Percentiles rank a stretch among this genome's conserved stretches.
Evolutionary conservation across 345 rosid species (phyloP).

Genomic region (Aquilaria sinensis): DNA sequence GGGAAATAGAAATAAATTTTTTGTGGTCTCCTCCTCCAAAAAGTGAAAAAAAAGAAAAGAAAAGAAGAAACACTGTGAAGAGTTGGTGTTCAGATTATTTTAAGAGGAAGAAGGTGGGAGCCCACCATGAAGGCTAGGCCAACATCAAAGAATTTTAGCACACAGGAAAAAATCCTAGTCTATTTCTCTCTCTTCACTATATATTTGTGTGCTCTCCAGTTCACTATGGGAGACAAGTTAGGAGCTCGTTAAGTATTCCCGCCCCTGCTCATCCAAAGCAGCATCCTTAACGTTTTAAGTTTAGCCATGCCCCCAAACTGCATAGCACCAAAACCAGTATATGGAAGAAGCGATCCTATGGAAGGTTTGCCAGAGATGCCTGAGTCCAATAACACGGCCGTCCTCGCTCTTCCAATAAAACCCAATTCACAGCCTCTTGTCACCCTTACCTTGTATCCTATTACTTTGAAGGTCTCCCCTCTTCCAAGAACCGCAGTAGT

Average conservation of each 20-base stretch:
- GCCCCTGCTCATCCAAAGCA: slow-evolving; percentile 3
- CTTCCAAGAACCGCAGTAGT: background rate
- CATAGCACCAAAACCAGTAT: slow-evolving; percentile 51
- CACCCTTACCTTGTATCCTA: slow-evolving; percentile 45
- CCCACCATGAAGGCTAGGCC: slow-evolving; percentile 30
- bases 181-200: slow-evolving; percentile 25
- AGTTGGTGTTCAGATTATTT: slow-evolving; percentile 29
- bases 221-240: slow-evolving; percentile 43
- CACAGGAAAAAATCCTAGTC: slow-evolving; percentile 21
- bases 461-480: slow-evolving; percentile 70
- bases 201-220: slow-evolving; percentile 41
- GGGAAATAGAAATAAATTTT: slow-evolving; percentile 8
- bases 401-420: slow-evolving; percentile 32
- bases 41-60: slow-evolving; percentile 7
- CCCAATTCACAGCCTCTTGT: slow-evolving; percentile 36
- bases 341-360: slow-evolving; percentile 25
- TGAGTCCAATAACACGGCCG: slow-evolving; percentile 34
- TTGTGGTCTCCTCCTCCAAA: background rate
- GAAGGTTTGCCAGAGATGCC: slow-evolving; percentile 37
- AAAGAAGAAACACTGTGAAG: slow-evolving; percentile 8
- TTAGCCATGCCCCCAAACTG: slow-evolving; percentile 40
- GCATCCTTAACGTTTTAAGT: slow-evolving; percentile 10
- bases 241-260: slow-evolving; percentile 23
- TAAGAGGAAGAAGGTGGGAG: slow-evolving; percentile 26
- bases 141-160: slow-evolving; percentile 12